Base-by-base conservation (phyloP, 176 grass and related monocot genomes). In the Hordeum vulgare region DNA sequence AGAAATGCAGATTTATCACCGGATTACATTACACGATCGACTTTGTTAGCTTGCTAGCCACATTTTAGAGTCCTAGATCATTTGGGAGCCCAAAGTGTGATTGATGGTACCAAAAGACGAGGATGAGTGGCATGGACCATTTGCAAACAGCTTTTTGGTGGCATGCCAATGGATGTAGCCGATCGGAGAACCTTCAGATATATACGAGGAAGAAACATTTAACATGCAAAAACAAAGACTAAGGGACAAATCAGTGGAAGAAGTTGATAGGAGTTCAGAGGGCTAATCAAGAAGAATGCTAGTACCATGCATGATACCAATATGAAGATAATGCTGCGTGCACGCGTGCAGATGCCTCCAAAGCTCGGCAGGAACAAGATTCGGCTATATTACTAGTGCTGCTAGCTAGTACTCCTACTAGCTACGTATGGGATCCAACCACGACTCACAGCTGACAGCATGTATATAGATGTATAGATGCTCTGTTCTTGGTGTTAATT, bases 11-110 rank as follows among this genome's bases (percentile, higher is more conserved):
- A 71, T 74, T 56, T 78, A 58, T 71, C 13, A 76, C 61, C 56
- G 34, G 57, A 70, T 67, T 40, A 80, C 62, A 57, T 33, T 63
- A 15, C 44, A 15, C 44, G 47, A 18, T 14, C 23, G 51, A 56
- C 51, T 21, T 56, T 21, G 79, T 21, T 60, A 59, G 34, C 24
- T 53, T 49, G n/a, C 24, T 63, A 84, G 56, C 33, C 27, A 34
- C 49, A 53, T 80, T n/a, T n/a, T n/a, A n/a, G n/a, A n/a, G n/a
- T n/a, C 20, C 85, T 71, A 83, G 79, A 36, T 80, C 77, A 86
- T 78, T 0, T 7, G 40, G 54, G 1, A 80, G 42, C 27, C 5
- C 26, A 31, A 69, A 75, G 79, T 58, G 61, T 42, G n/a, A 80
- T 8, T 42, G 56, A 74, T 7, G 37, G 29, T 59, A 42, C 68